These are phyloP conservation scores for Neopestalotiopsis clavispora DNA, from an alignment of 2,329 filamentous ascomycete genomes.

Conservation along the genomic window DNA sequence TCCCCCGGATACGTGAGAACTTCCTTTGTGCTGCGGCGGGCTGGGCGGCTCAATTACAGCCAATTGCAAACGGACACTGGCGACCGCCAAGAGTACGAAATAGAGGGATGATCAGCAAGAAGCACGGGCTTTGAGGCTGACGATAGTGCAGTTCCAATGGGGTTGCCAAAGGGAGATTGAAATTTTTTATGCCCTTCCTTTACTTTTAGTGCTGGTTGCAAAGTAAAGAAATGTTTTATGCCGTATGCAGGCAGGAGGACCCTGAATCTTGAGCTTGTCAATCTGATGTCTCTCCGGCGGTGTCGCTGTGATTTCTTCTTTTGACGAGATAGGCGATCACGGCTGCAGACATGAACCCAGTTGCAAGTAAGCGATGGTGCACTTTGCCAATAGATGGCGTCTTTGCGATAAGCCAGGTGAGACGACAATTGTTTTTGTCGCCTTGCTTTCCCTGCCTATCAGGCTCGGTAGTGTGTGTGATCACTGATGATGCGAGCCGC, in stretches of 20 bases:
- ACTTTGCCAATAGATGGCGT: not conserved
- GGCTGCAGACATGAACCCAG: not conserved
- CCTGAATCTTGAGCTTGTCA: not conserved
- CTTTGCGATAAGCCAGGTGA: not conserved
- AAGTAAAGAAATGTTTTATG: not conserved
- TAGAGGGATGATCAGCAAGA: not conserved
- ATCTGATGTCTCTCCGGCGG: not conserved
- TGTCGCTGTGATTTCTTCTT: not conserved
- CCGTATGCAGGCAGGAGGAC: not conserved
- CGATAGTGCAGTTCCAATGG: not conserved
- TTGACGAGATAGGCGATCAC: not conserved
- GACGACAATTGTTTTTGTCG: not conserved
- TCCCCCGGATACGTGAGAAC: not conserved
- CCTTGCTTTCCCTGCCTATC: not conserved
- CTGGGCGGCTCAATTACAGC: not conserved
- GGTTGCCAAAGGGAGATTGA: not conserved
- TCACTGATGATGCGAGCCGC: not conserved
- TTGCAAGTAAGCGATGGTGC: not conserved
- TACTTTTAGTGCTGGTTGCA: not conserved
- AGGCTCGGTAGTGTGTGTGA: not conserved
- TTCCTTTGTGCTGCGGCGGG: not conserved
- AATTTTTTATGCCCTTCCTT: not conserved
- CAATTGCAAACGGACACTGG: not conserved
- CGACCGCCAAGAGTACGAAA: not conserved
- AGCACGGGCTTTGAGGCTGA: not conserved